Evolutionary conservation across 163 green algal genomes (phyloP).

Genomic region (Picocystis sp.): DNA sequence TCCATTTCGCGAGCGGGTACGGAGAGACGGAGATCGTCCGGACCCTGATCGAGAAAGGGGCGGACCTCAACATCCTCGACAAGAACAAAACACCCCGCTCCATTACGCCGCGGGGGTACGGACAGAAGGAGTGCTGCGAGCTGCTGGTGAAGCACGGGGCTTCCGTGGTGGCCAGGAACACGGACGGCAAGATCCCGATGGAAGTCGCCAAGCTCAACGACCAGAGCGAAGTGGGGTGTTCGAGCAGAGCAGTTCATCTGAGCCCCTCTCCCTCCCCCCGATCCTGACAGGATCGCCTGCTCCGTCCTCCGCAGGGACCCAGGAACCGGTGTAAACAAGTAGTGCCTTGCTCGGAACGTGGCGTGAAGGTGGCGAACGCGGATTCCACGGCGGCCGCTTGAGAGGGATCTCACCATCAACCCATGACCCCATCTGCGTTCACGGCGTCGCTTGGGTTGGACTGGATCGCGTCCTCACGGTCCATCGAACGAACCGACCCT

Average conservation of each 20-base stretch:
- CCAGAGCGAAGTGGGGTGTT: slow-evolving; percentile 72
- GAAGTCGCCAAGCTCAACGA: slow-evolving; percentile 97
- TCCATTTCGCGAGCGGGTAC: slow-evolving; percentile 93
- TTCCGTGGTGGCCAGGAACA: slow-evolving; percentile 47
- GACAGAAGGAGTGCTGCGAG: slow-evolving; percentile 35
- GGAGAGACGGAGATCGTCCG: slow-evolving; percentile 70
- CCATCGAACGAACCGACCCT: no score
- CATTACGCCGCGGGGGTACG: slow-evolving; percentile 97
- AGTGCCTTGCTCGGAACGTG: no score
- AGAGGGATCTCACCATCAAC: no score
- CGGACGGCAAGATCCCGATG: slow-evolving; percentile 81
- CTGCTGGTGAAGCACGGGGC: slow-evolving; percentile 26
- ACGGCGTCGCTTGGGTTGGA: no score
- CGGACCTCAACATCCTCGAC: slow-evolving; percentile 64
- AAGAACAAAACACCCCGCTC: slow-evolving; percentile 95
- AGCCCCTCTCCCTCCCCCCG: no score
- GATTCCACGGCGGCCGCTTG: no score
- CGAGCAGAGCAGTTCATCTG: slow-evolving; percentile 18
- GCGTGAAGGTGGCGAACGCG: no score
- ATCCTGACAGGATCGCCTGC: no score
- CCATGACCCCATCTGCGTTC: no score
- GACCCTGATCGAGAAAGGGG: slow-evolving; percentile 42
- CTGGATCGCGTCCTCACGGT: no score
- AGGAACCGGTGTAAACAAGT: no score
- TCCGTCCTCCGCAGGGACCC: no score